Evolutionary conservation across 2,329 filamentous ascomycete genomes (phyloP), one percentile per base, ranked within the genome.

Genomic region (Nemania bipapillata): DNA sequence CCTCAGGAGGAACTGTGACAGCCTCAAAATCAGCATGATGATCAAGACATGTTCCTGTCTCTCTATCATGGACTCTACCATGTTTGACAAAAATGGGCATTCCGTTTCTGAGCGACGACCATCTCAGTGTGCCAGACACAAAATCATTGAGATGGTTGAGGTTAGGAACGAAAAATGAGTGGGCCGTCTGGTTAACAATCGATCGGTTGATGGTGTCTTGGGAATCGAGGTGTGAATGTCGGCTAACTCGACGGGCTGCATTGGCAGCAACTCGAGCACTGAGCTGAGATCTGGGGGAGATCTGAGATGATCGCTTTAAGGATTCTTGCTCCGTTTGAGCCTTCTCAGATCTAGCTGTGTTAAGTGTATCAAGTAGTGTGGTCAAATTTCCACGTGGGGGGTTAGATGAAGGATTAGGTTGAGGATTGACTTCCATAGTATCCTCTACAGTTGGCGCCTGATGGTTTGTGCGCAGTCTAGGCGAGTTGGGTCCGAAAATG

Each of bases 81-180:
- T 86, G 81, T 75, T 85, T 87, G 69, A 87, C 85, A 66, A 88
- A 86, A 26, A 88, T 82, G 6, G 85, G 86, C 11, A 86, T 84
- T 17, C 86, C 86, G 70, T 88, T 85, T 71, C 80, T 84, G 70
- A 85, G 80, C 5, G 84, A 81, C 49, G 84, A 85, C 69, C 87
- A 85, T 66, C 81, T 82, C 50, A 88, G 81, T 20, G 83, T 85
- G 5, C 86, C 86, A 1, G 86, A 86, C 6, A 87, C 83, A 70
- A 87, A 86, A 74, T 88, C 86, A 47, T 85, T 84, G n/a, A 88
- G 81, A 67, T 87, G 83, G 2, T 83, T 83, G 20, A 87, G 82
- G 57, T 85, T 83, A 2, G 86, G 86, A 74, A 88, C 78, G 75
- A 86, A 84, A 74, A 87, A 87, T 2, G 86, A 87, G 9, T 83